Evolutionary conservation across 169 alveolate species (phyloP).

Genomic region (Plasmodium knowlesi): DNA sequence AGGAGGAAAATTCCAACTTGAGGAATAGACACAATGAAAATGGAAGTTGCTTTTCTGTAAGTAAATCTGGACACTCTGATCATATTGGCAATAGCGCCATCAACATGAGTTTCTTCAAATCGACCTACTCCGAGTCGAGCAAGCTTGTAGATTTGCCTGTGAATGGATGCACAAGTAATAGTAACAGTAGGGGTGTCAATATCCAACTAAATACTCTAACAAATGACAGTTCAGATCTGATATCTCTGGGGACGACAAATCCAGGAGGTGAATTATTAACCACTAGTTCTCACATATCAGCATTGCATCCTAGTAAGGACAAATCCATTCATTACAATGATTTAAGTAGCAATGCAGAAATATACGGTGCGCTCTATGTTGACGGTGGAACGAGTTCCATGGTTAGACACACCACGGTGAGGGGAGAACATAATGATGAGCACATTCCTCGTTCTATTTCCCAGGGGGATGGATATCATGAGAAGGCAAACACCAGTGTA

Average conservation of each 20-base stretch:
- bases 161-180: not conserved
- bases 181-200: not conserved
- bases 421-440: not conserved
- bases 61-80: not conserved
- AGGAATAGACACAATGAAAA: not conserved
- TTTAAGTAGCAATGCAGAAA: not conserved
- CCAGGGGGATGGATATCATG: not conserved
- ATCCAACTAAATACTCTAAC: not conserved
- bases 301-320: not conserved
- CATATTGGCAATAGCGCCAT: not conserved
- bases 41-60: not conserved
- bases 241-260: not conserved
- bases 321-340: not conserved
- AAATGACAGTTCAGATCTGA: not conserved
- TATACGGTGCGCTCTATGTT: not conserved
- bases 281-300: not conserved
- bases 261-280: not conserved
- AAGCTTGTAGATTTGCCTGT: conserved; percentile 40
- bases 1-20: not conserved
- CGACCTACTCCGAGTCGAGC: conserved; percentile 54
- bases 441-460: no score
- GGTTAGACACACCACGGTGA: not conserved
- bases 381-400: not conserved
- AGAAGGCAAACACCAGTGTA: not conserved
- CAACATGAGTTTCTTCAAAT: conserved; percentile 35